Conservation (phyloP, 1,139 yeast genomes). For the Pneumocystis carinii region DNA sequence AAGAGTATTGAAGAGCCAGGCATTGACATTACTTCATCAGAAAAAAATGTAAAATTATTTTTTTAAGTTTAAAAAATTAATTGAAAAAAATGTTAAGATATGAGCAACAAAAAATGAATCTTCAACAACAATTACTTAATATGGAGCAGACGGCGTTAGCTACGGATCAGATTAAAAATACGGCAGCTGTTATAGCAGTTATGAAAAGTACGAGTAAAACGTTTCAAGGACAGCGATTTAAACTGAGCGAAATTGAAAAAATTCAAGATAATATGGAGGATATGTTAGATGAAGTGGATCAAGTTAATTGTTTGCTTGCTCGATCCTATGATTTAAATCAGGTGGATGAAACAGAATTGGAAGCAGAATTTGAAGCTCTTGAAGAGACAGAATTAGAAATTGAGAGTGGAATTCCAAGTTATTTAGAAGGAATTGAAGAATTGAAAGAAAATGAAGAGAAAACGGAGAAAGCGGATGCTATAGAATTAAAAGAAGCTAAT, state of each 20-base stretch:
- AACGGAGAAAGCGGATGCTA: too few species aligned
- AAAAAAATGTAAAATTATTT: neutral
- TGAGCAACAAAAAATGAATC: neutral
- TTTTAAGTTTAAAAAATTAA: neutral
- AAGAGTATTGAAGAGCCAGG: neutral
- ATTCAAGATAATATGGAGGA: neutral
- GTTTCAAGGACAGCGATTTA: neutral
- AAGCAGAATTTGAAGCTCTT: neutral
- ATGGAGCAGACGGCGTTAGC: neutral
- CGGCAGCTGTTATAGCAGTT: neutral
- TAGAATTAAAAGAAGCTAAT: neutral
- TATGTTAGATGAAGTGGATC: neutral
- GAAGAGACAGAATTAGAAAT: neutral
- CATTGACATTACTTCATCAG: neutral
- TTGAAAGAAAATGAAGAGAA: too few species aligned
- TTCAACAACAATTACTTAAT: neutral
- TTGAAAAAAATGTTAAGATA: neutral
- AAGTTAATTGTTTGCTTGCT: neutral
- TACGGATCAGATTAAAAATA: neutral
- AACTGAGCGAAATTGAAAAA: neutral
- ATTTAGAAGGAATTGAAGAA: neutral
- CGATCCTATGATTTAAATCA: neutral
- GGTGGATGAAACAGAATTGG: neutral
- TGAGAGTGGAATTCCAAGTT: neutral
- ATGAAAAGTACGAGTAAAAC: neutral